Evolutionary conservation across 2,329 filamentous ascomycete species (phyloP), one percentile per base, ranked within the genome.

Genomic region (Hymenoscyphus scutula): DNA sequence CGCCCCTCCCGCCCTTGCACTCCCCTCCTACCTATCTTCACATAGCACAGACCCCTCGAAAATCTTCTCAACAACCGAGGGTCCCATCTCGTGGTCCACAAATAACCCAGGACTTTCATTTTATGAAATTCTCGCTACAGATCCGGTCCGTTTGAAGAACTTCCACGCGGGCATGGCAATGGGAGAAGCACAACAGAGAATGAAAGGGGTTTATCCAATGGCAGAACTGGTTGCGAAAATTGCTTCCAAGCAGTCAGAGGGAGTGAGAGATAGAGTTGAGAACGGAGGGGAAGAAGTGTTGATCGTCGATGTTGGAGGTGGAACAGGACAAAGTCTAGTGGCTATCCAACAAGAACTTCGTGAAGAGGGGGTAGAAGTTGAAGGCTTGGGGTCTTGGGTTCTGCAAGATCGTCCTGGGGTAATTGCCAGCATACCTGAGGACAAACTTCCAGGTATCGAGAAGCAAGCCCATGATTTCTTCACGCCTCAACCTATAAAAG

Each of bases 51-150:
- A 34, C 53, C 1, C 56, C 60, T 32, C 38, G 34, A 25, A 27
- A 34, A 58, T 69, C 51, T 48, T 64, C 11, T 61, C 65, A 32
- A 53, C 61, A 6, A 64, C 57, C 23, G 56, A 59, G 34, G 59
- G 61, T 15, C 70, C 71, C 25, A 70, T 65, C 54, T 63, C 68
- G 3, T 71, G 67, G 68, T 60, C 59, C 25, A 65, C 70, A 53
- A 55, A 65, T 19, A 62, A 61, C 19, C 63, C 67, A 48, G 70
- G 70, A 23, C 66, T 66, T 48, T 68, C 64, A 32, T 72, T 69
- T 45, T 73, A 68, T 56, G 62, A 72, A 55, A 67, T 72, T 5
- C 60, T 72, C 32, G 65, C 68, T 15, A 67, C 67, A 25, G 60
- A 70, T 29, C 68, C 67, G 3, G 61, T 67, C 15, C 66, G 70